Evolutionary conservation across 75 land plant genomes (phyloP), one percentile per base, ranked within the genome.

Genomic region (Azolla pinnata): DNA sequence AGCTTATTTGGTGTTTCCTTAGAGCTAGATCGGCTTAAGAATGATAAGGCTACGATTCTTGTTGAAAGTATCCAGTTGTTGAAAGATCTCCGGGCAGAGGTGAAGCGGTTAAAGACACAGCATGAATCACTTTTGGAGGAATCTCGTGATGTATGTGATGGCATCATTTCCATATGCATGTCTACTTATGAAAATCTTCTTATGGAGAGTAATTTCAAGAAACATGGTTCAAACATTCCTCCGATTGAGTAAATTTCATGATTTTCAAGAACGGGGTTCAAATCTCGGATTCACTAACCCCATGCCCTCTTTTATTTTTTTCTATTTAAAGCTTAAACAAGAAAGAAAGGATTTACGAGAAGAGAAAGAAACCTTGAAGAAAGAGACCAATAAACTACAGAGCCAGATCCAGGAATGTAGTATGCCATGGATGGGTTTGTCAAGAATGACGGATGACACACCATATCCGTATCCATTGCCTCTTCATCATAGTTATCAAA

Each of bases 1-100:
- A 16, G 18, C 7, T 16, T 44, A 44, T 8, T 1, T 61, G 54
- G 54, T 45, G 1, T 14, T 33, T 2, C 29, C 27, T 30, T 85
- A 95, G 99, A 95, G 61, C 99, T 97, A 19, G 97, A 86, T 70
- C 69, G 99, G 49, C 96, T 97, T 0, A 95, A 81, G 63, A 89
- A 90, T 74, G 96, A 90, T 68, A 95, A 95, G 65, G 96, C 83
- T 34, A 90, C 96, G 31, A 89, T 95, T 44, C 81, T 95, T 10
- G 53, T 78, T 30, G 99, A 95, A 62, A 80, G 97, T 34, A 69
- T 95, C n/a, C 99, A 89, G 54, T 32, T 79, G 64, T 65, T 95
- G 54, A 89, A 83, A 72, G 99, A 95, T 25, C 70, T 95, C 62
- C 82, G 87, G 47, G 79, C 85, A 50, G 85, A 90, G 61, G 97